These are phyloP conservation scores for Cladophialophora bantiana DNA, from an alignment of 2,329 filamentous ascomycete species.

Conservation along the genomic window DNA sequence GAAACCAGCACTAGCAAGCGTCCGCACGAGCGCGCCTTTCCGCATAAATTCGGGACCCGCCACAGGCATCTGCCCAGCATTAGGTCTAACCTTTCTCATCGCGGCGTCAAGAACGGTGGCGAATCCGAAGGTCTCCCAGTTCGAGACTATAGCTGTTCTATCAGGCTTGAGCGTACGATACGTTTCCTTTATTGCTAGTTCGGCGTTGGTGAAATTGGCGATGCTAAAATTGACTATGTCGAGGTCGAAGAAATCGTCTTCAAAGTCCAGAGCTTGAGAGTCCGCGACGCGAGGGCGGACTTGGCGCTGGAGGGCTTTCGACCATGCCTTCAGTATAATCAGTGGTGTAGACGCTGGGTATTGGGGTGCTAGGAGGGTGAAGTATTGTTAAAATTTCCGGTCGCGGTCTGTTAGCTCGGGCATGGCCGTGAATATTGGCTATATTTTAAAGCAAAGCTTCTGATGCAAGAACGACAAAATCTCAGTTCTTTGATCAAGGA, in stretches of 20 bases:
- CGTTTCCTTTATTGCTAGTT: neutral
- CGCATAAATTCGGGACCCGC: neutral
- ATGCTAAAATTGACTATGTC: slow-evolving; percentile 3
- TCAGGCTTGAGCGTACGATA: neutral
- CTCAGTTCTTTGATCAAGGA: neutral
- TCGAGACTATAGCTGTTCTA: neutral
- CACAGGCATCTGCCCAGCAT: neutral
- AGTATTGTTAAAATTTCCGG: neutral
- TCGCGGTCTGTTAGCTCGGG: slow-evolving; percentile 1
- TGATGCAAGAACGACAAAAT: neutral
- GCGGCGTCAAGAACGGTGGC: neutral
- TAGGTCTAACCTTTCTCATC: neutral
- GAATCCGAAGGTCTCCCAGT: slow-evolving; percentile 8
- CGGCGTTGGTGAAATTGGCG: neutral
- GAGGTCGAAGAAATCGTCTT: neutral
- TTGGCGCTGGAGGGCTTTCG: neutral
- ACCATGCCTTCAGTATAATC: slow-evolving; percentile 1
- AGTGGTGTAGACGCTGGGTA: neutral
- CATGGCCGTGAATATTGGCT: neutral
- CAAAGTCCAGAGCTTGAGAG: neutral
- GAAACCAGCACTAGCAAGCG: neutral
- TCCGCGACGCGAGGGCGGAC: neutral
- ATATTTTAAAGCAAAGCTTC: too few species aligned
- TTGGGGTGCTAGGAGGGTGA: neutral
- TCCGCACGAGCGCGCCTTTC: neutral